Evolutionary conservation across 1,284 basidiomycete species (phyloP).

Genomic region (Leccinum subrobustum): DNA sequence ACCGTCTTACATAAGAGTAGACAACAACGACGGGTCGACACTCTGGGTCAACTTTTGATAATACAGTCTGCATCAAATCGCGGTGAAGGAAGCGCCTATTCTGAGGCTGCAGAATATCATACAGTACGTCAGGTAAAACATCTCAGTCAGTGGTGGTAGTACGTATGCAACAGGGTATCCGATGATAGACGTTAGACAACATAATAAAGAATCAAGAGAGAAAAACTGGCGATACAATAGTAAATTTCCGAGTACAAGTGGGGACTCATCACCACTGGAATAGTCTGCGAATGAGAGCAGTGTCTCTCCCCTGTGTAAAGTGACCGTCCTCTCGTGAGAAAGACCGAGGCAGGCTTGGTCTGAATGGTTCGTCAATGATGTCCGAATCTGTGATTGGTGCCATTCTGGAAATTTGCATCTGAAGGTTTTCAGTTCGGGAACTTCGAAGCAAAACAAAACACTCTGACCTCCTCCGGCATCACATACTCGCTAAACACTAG

Average conservation of each 20-base stretch:
- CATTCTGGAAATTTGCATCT: slow-evolving; percentile 63
- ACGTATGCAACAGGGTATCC: slow-evolving; percentile 40
- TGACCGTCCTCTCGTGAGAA: slow-evolving; percentile 33
- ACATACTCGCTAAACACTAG: slow-evolving; percentile 51
- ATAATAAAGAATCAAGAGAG: slow-evolving; percentile 30
- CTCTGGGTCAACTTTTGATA: not conserved
- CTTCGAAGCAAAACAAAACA: not conserved
- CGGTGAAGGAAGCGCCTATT: not conserved
- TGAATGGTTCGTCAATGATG: slow-evolving; percentile 40
- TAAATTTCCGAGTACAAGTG: slow-evolving; percentile 25
- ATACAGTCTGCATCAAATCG: not conserved
- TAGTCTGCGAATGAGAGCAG: slow-evolving; percentile 35
- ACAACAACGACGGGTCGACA: not conserved
- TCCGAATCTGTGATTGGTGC: slow-evolving; percentile 46
- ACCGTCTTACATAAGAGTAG: not conserved
- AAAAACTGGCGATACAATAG: slow-evolving; percentile 30
- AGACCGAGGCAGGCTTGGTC: slow-evolving; percentile 32
- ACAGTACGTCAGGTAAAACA: slow-evolving; percentile 30
- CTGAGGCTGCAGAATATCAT: slow-evolving; percentile 22
- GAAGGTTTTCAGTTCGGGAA: slow-evolving; percentile 8
- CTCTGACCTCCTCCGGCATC: slow-evolving; percentile 64
- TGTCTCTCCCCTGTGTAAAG: slow-evolving; percentile 33
- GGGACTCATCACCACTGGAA: slow-evolving; percentile 30
- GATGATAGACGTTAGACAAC: slow-evolving; percentile 29
- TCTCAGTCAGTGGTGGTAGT: slow-evolving; percentile 33